Percentiles rank a stretch among this genome's conserved stretches.
phyloP scores from a whole-genome alignment of 164 flowering plant genomes.

The Akebia trifoliata region DNA sequence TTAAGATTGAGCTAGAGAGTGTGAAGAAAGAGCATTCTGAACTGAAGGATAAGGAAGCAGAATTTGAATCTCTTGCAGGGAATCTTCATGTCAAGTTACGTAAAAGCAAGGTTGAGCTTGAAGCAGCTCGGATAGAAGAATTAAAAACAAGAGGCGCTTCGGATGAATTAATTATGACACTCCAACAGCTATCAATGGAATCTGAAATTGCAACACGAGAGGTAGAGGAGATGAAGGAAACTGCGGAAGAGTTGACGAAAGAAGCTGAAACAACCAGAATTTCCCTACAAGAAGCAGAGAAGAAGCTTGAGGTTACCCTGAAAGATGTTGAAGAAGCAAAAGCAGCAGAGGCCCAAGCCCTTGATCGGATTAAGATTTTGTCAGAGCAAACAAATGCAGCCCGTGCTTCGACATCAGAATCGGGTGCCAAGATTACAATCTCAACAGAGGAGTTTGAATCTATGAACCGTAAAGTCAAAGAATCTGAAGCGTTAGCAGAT shows the following conservation, averaged over 20 bases:
- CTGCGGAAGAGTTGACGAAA: constrained; percentile 57
- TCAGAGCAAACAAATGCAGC: constrained; percentile 63
- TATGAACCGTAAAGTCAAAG: constrained; percentile 67
- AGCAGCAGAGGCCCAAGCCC: constrained; percentile 63
- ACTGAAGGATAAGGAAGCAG: constrained; percentile 75
- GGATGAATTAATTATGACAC: constrained; percentile 58
- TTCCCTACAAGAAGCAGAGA: constrained; percentile 59
- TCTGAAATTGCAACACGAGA: constrained; percentile 50
- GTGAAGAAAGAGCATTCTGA: constrained; percentile 70
- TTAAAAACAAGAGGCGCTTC: constrained; percentile 51
- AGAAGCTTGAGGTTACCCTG: constrained; percentile 44
- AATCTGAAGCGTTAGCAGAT: constrained; percentile 61
- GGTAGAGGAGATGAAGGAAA: constrained; percentile 53
- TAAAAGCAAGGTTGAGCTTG: constrained; percentile 66
- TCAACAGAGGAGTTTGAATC: constrained; percentile 75
- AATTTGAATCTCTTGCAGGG: constrained; percentile 68
- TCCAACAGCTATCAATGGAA: constrained; percentile 54
- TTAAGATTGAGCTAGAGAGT: constrained; percentile 64
- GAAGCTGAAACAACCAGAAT: constrained; percentile 48
- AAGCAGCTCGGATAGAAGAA: constrained; percentile 54
- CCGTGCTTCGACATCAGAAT: constrained; percentile 66
- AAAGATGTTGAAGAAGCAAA: constrained; percentile 86
- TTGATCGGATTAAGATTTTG: constrained; percentile 51
- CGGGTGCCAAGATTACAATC: constrained; percentile 61
- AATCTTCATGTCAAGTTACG: constrained; percentile 67